Conservation (phyloP, 257 asterid genomes). For the Ilex asprella region DNA sequence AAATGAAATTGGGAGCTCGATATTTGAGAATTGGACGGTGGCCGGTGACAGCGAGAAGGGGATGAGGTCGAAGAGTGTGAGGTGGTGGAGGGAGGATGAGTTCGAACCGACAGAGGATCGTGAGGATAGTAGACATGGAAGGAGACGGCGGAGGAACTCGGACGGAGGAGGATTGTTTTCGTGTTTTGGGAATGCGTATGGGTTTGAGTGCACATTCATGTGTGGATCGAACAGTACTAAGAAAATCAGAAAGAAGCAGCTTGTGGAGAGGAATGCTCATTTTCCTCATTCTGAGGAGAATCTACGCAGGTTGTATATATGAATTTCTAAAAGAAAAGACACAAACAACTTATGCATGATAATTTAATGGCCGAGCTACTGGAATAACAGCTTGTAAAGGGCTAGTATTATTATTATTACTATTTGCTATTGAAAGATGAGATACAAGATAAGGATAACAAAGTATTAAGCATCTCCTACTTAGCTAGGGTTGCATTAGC, state of each 20-base stretch:
- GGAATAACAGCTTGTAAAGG: no score
- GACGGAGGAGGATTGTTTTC: slow-evolving; percentile 45
- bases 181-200: slow-evolving; percentile 50
- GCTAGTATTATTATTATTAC: no score
- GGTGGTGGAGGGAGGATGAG: slow-evolving; percentile 23
- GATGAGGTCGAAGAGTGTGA: slow-evolving; percentile 8
- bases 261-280: slow-evolving; percentile 18
- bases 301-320: slow-evolving; percentile 12
- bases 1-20: slow-evolving; percentile 50
- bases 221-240: slow-evolving; percentile 37
- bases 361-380: no score
- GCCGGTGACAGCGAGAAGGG: slow-evolving; percentile 13
- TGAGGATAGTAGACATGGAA: background rate
- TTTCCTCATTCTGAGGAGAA: slow-evolving; percentile 16
- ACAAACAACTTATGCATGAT: no score
- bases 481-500: no score
- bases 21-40: slow-evolving; percentile 66
- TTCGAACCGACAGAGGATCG: slow-evolving; percentile 11
- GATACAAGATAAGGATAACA: no score
- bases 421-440: no score
- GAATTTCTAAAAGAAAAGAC: background rate
- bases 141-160: slow-evolving; percentile 14
- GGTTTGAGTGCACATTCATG: slow-evolving; percentile 44
- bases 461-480: no score
- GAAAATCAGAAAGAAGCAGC: slow-evolving; percentile 14